phyloP scores from a whole-genome alignment of 2,329 filamentous ascomycete genomes.

The Zasmidium angulare region DNA sequence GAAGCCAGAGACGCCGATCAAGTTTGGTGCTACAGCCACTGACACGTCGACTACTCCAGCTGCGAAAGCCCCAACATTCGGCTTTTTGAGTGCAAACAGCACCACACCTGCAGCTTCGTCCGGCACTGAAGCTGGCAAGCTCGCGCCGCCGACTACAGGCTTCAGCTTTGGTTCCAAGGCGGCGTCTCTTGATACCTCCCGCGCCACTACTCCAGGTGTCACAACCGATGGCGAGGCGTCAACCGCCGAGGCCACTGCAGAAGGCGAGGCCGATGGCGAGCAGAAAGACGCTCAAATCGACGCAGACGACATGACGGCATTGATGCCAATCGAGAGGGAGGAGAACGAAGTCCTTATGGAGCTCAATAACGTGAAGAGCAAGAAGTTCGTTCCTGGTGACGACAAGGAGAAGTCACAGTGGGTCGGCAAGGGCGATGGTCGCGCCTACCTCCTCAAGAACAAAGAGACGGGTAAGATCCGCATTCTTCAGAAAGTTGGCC shows the following conservation, averaged over 20 bases:
- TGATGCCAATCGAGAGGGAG: constrained; percentile 60
- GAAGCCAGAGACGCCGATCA: constrained; percentile 49
- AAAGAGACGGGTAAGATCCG: constrained; percentile 67
- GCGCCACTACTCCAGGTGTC: constrained; percentile 48
- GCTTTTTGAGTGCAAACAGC: constrained; percentile 10
- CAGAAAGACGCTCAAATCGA: constrained; percentile 54
- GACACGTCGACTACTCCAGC: constrained; percentile 28
- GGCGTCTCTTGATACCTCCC: constrained; percentile 42
- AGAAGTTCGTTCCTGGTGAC: constrained; percentile 57
- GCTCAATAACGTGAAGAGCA: constrained; percentile 64
- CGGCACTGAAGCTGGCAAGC: constrained; percentile 20
- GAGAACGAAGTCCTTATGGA: constrained; percentile 71
- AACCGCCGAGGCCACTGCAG: constrained; percentile 32
- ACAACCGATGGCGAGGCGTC: constrained; percentile 41
- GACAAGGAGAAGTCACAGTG: constrained; percentile 60
- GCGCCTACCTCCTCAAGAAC: constrained; percentile 71
- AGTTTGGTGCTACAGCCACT: constrained; percentile 38
- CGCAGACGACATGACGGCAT: constrained; percentile 60
- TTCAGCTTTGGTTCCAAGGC: constrained; percentile 40
- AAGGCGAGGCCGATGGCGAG: constrained; percentile 31
- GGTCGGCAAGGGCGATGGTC: constrained; percentile 69
- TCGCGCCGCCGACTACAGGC: constrained; percentile 30
- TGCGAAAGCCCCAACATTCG: constrained; percentile 20
- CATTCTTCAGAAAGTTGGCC: constrained; percentile 64
- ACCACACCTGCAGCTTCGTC: constrained; percentile 21